A percentile compares a stretch with the other conserved stretches of the same genome.
These are phyloP conservation scores for Trypanosoma caninum DNA, from an alignment of 208 protist species.

Conservation along the genomic window DNA sequence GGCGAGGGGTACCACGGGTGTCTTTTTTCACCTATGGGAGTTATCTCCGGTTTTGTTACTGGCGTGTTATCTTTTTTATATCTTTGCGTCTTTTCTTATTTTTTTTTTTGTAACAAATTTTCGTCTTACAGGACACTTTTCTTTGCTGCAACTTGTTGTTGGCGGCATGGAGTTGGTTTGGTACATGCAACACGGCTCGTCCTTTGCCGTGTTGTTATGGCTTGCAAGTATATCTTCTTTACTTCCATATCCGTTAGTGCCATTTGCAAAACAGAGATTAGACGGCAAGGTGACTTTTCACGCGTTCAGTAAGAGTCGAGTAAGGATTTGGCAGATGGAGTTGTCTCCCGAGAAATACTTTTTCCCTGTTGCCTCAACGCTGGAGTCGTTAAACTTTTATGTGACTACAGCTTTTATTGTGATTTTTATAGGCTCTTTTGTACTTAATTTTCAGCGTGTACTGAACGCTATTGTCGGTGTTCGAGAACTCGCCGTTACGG, in stretches of 20 bases:
- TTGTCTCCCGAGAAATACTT: slow-evolving; percentile 6
- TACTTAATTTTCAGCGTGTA: slow-evolving; percentile 39
- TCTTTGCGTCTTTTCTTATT: slow-evolving; percentile 12
- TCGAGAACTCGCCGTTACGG: slow-evolving; percentile 43
- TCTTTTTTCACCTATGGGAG: slow-evolving; percentile 24
- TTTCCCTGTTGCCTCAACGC: neutral
- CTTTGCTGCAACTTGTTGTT: slow-evolving; percentile 6
- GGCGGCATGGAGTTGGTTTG: neutral
- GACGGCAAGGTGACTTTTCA: neutral
- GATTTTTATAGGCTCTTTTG: slow-evolving; percentile 16
- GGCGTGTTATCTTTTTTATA: slow-evolving; percentile 56
- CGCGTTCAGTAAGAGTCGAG: neutral
- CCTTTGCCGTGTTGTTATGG: slow-evolving; percentile 7
- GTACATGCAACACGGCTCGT: slow-evolving; percentile 3
- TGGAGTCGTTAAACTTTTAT: neutral
- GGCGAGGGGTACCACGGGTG: neutral
- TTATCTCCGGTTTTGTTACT: slow-evolving; percentile 38
- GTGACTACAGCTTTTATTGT: slow-evolving; percentile 21
- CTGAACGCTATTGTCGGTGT: slow-evolving; percentile 47
- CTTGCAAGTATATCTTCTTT: neutral
- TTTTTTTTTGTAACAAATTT: neutral
- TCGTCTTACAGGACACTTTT: slow-evolving; percentile 2
- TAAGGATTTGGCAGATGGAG: neutral
- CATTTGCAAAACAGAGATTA: neutral
- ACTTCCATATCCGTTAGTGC: slow-evolving; percentile 10